Evolutionary conservation across 2,329 filamentous ascomycete genomes (phyloP), one percentile per base, ranked within the genome.

Genomic region (Dactylellina haptotyla): DNA sequence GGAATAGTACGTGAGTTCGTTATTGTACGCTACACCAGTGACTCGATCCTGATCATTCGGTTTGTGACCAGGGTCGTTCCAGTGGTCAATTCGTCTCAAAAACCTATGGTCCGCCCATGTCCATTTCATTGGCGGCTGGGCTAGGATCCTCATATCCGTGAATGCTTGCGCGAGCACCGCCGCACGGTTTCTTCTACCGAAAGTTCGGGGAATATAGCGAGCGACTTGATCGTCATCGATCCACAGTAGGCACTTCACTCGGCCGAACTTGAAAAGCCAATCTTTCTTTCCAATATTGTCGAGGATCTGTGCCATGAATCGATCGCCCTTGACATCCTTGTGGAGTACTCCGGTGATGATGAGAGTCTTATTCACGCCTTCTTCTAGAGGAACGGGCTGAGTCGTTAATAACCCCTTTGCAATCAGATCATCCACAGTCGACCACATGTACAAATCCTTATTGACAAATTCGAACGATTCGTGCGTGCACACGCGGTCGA

Each of bases 231-330:
- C 82, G 45, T 88, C 83, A 0, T 86, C 84, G 2, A 88, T 78
- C 88, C 93, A 93, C 39, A 93, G 79, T 0, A 98, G 84, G 83
- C 94, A 89, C 53, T 93, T 88, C 2, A 96, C 88, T 16, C 89
- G 85, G 2, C 94, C 94, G 79, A 92, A 93, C 26, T 84, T 83
- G 77, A 97, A 90, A 76, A 96, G 87, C 0, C 89, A 83, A 0
- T 83, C 80, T 54, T 87, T 84, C 1, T 83, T 82, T 73, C 87
- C 84, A 62, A 90, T 86, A 56, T 85, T 84, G 45, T 81, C 82
- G 76, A 89, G 83, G 66, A 91, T 85, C 78, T 90, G 87, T 78
- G 87, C 85, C 1, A 89, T 79, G 1, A 90, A 80, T 64, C 81
- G 82, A 76, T 84, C 88, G 4, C 78, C 77, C 58, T 82, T 84